phyloP scores from a whole-genome alignment of 306 rosid species.

The Quercus alba region DNA sequence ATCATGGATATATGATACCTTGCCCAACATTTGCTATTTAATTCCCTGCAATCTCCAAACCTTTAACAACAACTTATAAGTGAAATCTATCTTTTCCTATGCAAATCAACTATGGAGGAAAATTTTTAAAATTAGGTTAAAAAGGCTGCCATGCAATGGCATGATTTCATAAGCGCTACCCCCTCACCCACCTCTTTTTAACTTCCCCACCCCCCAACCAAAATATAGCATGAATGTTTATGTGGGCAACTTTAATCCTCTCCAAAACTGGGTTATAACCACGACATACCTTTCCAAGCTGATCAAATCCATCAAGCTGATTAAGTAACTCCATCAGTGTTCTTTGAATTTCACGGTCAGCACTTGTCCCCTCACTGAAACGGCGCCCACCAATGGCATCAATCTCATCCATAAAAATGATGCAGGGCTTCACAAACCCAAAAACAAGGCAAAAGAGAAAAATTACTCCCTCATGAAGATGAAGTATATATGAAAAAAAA shows the following conservation, averaged over 20 bases:
- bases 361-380: conserved; percentile 95
- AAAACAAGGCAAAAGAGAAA: conserved; percentile 17
- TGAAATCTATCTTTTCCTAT: too few relatives aligned
- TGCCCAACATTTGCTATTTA: too few relatives aligned
- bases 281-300: conserved; percentile 79
- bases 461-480: conserved; percentile 7
- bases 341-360: conserved; percentile 97
- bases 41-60: too few relatives aligned
- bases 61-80: too few relatives aligned
- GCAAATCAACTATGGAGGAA: too few relatives aligned
- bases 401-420: conserved; percentile 98
- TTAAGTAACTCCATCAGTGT: conserved; percentile 94
- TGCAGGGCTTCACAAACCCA: conserved; percentile 72
- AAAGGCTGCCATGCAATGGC: too few relatives aligned
- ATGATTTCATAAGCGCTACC: too few relatives aligned
- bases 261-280: neutral
- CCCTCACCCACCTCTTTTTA: too few relatives aligned
- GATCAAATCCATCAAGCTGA: conserved; percentile 98
- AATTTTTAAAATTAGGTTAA: too few relatives aligned
- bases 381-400: conserved; percentile 99
- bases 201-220: neutral
- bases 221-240: neutral
- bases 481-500: conserved; percentile 1
- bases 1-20: too few relatives aligned
- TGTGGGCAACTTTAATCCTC: neutral